Conservation (phyloP, 2,329 filamentous ascomycete genomes). For the Albophoma yamanashiensis region DNA sequence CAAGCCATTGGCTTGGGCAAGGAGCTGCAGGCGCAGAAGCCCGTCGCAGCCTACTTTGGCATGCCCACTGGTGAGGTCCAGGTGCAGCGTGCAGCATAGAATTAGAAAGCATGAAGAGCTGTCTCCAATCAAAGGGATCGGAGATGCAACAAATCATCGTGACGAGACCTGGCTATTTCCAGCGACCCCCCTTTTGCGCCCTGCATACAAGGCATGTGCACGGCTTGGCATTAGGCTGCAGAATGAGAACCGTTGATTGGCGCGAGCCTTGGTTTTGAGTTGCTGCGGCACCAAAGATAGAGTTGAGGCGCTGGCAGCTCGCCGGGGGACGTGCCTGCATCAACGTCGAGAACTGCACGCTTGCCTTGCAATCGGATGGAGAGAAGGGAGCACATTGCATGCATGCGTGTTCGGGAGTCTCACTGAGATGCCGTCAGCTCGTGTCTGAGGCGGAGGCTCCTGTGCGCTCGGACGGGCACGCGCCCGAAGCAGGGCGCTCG, state of each 20-base stretch:
- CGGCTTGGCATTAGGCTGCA: neutral
- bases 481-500: no score
- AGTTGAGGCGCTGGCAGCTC: neutral
- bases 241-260: neutral
- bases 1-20: constrained; percentile 45
- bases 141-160: neutral
- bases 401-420: neutral
- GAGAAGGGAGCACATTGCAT: neutral
- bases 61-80: constrained; percentile 62
- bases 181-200: neutral
- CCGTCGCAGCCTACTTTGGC: constrained; percentile 90
- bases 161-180: neutral
- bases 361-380: neutral
- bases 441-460: neutral
- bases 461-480: neutral
- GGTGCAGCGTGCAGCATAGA: constrained; percentile 13
- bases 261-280: neutral
- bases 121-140: neutral
- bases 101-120: neutral
- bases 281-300: neutral
- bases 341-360: neutral
- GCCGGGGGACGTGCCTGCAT: neutral
- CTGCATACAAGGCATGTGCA: neutral
- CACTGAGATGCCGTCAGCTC: neutral
- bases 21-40: constrained; percentile 70